Conservation (phyloP, 192 early-diverging fungal genomes). For the Rhizophagus prolifer region DNA sequence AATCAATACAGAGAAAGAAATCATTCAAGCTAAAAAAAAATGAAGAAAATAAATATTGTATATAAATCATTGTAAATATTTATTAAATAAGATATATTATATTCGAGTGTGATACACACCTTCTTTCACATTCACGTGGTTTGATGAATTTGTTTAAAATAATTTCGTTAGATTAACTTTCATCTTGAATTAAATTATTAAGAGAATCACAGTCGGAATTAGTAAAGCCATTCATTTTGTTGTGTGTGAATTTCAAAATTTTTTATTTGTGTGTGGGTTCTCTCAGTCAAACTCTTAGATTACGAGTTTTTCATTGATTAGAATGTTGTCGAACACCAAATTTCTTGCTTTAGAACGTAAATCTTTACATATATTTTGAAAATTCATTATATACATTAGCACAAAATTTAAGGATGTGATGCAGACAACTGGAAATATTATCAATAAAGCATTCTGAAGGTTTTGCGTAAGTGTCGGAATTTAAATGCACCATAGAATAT, state of each 20-base stretch:
- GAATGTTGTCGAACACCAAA: conserved; percentile 69
- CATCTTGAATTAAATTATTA: conserved; percentile 29
- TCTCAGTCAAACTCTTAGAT: conserved; percentile 40
- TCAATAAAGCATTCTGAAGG: conserved; percentile 63
- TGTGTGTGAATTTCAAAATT: conserved; percentile 56
- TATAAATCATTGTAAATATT: too few species aligned
- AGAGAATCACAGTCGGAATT: conserved; percentile 56
- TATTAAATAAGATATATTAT: too few species aligned
- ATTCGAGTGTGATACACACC: too few species aligned
- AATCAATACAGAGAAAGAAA: too few species aligned
- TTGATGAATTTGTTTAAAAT: neutral
- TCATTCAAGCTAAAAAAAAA: too few species aligned
- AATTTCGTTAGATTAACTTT: neutral
- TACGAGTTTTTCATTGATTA: conserved; percentile 34
- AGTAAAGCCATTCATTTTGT: conserved; percentile 59
- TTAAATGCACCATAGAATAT: too few species aligned
- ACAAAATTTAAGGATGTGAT: too few species aligned
- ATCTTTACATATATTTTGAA: conserved; percentile 64
- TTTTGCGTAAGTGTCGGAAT: too few species aligned
- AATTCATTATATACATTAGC: conserved; percentile 65
- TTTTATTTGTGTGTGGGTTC: conserved; percentile 30
- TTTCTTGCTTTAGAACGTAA: conserved; percentile 54
- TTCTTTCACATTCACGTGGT: conserved; percentile 12
- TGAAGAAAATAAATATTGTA: conserved; percentile 19
- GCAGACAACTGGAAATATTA: too few species aligned